Evolutionary conservation across 2,329 filamentous ascomycete genomes (phyloP), one percentile per base, ranked within the genome.

Genomic region (Dryadomyces quercivorus): DNA sequence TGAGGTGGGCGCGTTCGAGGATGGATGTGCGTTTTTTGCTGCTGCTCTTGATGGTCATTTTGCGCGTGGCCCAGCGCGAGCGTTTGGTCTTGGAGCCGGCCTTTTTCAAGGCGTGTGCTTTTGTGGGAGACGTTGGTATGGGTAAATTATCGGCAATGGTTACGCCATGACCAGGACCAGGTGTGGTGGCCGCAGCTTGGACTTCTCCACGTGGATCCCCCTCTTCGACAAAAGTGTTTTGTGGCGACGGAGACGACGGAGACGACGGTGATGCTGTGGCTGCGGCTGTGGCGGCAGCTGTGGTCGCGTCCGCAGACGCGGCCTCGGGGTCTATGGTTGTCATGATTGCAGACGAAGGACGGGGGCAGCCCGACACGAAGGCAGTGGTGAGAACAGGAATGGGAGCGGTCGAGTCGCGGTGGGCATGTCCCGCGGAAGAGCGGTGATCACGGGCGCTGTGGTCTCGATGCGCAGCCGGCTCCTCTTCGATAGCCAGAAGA

Each of bases 1-100:
- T 83, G 66, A 82, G 81, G 66, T 88, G 81, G 65, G 84, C 75
- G 62, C 90, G 84, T 63, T 86, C 84, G 63, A 93, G 81, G 59
- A 97, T 84, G 48, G 88, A 93, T 56, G 84, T 73, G 59, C 93
- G 84, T 76, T 96, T 97, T 66, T 80, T 77, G 61, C 78, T 75
- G 60, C 86, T 88, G 66, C 84, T 87, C 65, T 83, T 80, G 63
- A 87, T 82, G 15, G 84, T 83, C 68, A 87, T 81, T 67, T 89
- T 88, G 64, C 91, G 88, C n/a, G 93, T 97, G 18, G 93, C 92
- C 93, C 93, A 97, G 82, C 93, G 80, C 69, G 93, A 84, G 65
- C 91, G 80, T 66, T 92, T 89, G 21, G 84, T 85, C 55, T 66
- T 62, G 51, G 51, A 20, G 1, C 44, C 38, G 1, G 51, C 36